Evolutionary conservation across 192 early-diverging fungal genomes (phyloP).

Genomic region (Linnemannia zychae): DNA sequence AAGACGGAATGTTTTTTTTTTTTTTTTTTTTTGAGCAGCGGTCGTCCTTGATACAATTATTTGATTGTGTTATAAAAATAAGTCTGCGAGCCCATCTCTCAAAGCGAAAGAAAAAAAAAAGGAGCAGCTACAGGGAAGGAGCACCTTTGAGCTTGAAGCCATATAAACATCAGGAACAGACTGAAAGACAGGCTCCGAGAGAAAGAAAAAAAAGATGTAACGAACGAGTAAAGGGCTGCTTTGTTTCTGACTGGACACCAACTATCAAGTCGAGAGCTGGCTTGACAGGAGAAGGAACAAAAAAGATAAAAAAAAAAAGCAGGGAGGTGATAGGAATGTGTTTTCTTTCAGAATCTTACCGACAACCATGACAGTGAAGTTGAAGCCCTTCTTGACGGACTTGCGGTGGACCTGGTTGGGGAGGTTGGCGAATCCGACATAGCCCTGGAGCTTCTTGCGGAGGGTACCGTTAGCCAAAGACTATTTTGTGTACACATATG

Average conservation of each 20-base stretch:
- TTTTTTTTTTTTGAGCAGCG: background rate
- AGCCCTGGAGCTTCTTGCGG: constrained; percentile 61
- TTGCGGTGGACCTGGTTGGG: constrained; percentile 95
- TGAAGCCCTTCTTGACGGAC: constrained; percentile 94
- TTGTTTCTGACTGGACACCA: background rate
- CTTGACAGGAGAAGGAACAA: background rate
- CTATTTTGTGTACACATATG: background rate
- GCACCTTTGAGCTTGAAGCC: background rate
- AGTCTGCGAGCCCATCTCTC: constrained; percentile 35
- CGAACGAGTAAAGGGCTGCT: background rate
- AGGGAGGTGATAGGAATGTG: background rate
- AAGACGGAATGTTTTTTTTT: constrained; percentile 6
- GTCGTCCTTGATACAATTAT: background rate
- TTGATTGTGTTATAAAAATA: constrained; percentile 24
- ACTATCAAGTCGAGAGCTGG: background rate
- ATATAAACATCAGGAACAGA: constrained; percentile 17
- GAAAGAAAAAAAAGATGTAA: constrained; percentile 11
- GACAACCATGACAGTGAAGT: constrained; percentile 97
- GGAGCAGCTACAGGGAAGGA: constrained; percentile 11
- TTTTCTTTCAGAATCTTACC: constrained; percentile 64
- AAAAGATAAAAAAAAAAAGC: background rate
- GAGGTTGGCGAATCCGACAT: constrained; percentile 93
- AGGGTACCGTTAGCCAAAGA: constrained; percentile 44
- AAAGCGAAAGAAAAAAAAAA: constrained; percentile 2
- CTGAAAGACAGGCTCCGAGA: constrained; percentile 12